phyloP scores from a whole-genome alignment of 1,284 basidiomycete species.

The Abortiporus biennis region DNA sequence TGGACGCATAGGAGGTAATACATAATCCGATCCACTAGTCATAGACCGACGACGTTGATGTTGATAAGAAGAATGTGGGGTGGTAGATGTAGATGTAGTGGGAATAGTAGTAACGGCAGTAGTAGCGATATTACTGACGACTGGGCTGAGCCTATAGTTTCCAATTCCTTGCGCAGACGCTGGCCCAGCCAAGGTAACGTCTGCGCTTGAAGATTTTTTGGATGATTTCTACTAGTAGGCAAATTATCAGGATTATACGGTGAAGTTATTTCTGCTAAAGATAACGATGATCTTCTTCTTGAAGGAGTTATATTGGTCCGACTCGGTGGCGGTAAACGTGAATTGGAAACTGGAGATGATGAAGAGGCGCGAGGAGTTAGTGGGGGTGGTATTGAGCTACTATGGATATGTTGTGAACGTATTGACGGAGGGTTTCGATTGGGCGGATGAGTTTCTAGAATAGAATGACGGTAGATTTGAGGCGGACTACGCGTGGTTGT shows the following conservation, averaged over 20 bases:
- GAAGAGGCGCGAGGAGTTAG: conserved; percentile 5
- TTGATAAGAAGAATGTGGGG: conserved; percentile 10
- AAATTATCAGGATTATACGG: conserved; percentile 20
- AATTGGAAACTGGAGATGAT: conserved; percentile 12
- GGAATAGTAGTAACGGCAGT: too few relatives aligned
- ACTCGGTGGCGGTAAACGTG: conserved; percentile 7
- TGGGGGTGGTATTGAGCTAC: too few relatives aligned
- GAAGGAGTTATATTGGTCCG: conserved; percentile 6
- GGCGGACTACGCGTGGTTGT: conserved; percentile 17
- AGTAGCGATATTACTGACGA: too few relatives aligned
- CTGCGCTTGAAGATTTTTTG: conserved; percentile 53
- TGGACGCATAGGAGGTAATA: conserved; percentile 12
- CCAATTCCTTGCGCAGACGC: conserved; percentile 39
- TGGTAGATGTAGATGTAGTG: too few relatives aligned
- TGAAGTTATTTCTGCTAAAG: conserved; percentile 26
- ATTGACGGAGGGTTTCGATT: conserved; percentile 1
- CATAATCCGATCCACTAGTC: conserved; percentile 11
- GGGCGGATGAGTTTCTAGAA: conserved; percentile 10
- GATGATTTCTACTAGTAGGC: conserved; percentile 22
- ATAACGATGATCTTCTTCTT: conserved; percentile 25
- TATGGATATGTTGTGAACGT: not conserved
- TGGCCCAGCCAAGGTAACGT: conserved; percentile 41
- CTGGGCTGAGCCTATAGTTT: conserved; percentile 25
- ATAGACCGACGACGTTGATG: conserved; percentile 19
- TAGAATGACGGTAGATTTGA: conserved; percentile 14